Evolutionary conservation across 176 grass and related monocot genomes (phyloP).

Genomic region (Rhynchospora breviuscula): DNA sequence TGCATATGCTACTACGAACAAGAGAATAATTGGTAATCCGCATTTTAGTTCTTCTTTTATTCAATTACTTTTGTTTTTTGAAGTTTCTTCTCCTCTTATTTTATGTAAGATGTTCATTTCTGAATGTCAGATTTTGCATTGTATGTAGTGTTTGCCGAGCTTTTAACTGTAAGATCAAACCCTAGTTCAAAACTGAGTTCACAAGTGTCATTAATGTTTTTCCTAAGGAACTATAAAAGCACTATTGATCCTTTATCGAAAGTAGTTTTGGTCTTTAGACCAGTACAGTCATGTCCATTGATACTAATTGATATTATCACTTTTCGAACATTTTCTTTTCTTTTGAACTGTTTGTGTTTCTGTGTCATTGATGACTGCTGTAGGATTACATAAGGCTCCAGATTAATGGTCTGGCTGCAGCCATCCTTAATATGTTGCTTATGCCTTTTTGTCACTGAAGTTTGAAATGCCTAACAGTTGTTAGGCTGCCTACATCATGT

Average conservation of each 20-base stretch:
- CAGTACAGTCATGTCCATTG: background rate
- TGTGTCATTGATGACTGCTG: background rate
- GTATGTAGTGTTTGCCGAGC: background rate
- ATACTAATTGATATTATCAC: background rate
- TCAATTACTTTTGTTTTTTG: conserved; percentile 1
- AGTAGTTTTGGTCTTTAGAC: background rate
- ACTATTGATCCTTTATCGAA: background rate
- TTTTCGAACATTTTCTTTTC: background rate
- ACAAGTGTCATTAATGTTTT: background rate
- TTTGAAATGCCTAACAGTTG: background rate
- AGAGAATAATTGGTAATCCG: conserved; percentile 89
- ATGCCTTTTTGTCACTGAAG: conserved; percentile 9
- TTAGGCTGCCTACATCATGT: background rate
- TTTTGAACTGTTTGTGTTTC: background rate
- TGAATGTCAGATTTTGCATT: background rate
- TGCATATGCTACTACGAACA: conserved; percentile 97
- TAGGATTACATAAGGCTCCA: background rate
- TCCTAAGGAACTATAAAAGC: background rate
- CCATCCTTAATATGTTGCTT: background rate
- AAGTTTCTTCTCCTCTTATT: background rate
- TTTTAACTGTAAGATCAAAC: background rate
- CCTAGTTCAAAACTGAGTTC: background rate
- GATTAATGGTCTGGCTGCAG: background rate
- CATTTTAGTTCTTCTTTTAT: conserved; percentile 8
- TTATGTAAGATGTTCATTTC: background rate